Evolutionary conservation across 1,284 basidiomycete genomes (phyloP), one percentile per base, ranked within the genome.

Genomic region (Nidula niveotomentosa): DNA sequence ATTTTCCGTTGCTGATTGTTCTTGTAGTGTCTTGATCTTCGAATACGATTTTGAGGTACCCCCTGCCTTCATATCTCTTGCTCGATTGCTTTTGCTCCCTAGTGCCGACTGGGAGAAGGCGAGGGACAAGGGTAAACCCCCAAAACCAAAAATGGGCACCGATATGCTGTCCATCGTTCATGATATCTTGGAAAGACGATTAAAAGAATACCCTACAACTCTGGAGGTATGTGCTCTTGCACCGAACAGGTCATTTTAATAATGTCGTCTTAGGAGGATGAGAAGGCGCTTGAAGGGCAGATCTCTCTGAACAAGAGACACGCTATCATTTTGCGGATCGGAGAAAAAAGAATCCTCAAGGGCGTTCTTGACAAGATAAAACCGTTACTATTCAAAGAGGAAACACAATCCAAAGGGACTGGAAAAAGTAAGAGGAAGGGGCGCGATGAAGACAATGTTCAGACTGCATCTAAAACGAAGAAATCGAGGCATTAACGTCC

Each of bases 311-410:
- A 86, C 56, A 80, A 77, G 62, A 75, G 77, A 55, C 77, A 87
- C 56, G 91, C 94, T 1, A 63, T 90, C 7, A 74, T 91, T 43
- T 91, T 95, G 3, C 80, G 93, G 39, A 65, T 91, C 30, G 91
- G 91, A 5, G 93, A 96, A 72, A 94, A 94, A 72, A 73, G 81
- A 30, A 86, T 94, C 17, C 63, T 95, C 48, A 66, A 68, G 8
- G 68, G 69, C 8, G 64, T 73, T 2, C 62, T 80, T 30, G 66
- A 72, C 36, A 70, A 63, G 48, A 48, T 66, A 33, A 57, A 53
- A 6, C 52, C 36, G 2, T 46, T 37, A 49, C 55, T 51, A 45
- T 57, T 49, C 54, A 56, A 36, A 50, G 53, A 37, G 36, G 44
- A 33, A 51, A 50, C 51, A 23, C 23, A 23, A 57, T 2, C 37